Percentiles rank a stretch among this genome's conserved stretches.
phyloP scores from a whole-genome alignment of 352 stramenopile genomes.

The Globisporangium solare region DNA sequence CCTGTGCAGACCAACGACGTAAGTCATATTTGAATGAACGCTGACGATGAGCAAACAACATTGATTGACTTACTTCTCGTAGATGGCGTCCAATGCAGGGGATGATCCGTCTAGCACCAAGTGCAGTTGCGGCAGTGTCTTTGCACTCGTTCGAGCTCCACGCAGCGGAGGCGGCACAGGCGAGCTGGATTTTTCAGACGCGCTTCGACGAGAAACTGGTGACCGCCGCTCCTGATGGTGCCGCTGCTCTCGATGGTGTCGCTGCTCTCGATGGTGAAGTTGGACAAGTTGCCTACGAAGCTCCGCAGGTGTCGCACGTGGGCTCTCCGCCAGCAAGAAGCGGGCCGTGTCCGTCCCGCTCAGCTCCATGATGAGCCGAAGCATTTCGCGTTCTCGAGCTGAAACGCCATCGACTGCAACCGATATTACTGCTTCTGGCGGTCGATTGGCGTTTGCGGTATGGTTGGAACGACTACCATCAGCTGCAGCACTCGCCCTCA shows the following conservation, averaged over 20 bases:
- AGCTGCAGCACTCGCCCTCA: not conserved
- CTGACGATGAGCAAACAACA: not conserved
- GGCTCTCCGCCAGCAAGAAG: constrained; percentile 3
- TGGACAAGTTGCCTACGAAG: constrained; percentile 7
- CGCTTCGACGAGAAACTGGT: not conserved
- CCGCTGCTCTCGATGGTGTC: too few relatives aligned
- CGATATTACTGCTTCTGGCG: not conserved
- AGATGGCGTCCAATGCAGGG: constrained; percentile 13
- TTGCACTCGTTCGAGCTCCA: not conserved
- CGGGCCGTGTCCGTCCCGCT: constrained; percentile 19
- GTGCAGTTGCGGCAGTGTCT: not conserved
- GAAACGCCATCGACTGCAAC: not conserved
- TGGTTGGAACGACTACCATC: not conserved
- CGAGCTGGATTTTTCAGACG: constrained; percentile 4
- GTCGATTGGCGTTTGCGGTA: not conserved
- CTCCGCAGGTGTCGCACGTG: constrained; percentile 8
- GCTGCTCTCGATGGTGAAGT: not conserved
- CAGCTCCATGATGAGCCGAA: constrained; percentile 23
- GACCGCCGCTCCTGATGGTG: not conserved
- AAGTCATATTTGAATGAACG: constrained; percentile 4
- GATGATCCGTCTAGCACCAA: constrained; percentile 2
- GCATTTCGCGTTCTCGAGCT: constrained; percentile 16
- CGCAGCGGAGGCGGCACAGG: not conserved
- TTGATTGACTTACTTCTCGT: constrained; percentile 13
- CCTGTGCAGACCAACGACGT: not conserved